Evolutionary conservation across 2,329 filamentous ascomycete genomes (phyloP), one percentile per base, ranked within the genome.

Genomic region (Phaeosphaeria sp.): DNA sequence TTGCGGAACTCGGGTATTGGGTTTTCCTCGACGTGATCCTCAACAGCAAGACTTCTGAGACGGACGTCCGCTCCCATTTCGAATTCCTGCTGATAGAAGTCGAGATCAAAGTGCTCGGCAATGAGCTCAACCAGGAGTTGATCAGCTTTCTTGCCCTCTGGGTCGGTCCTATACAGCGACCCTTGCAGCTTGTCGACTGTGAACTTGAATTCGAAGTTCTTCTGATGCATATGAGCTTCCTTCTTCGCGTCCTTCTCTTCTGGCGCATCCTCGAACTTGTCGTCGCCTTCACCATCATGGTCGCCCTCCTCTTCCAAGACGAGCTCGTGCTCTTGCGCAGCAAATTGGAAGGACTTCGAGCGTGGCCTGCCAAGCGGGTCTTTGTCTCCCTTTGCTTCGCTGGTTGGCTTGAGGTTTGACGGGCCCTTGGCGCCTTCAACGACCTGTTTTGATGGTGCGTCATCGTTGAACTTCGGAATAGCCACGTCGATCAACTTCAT

Each of bases 401-500:
- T 67, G 6, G 62, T 59, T 55, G 75, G 74, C 62, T 79, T 78
- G 25, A 78, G 64, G 49, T 79, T 78, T 6, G 75, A 73, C 9
- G 69, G 66, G 36, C 73, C 74, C 57, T 66, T 74, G n/a, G 66
- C 68, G 11, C 71, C 71, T 57, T 76, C 69, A 57, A 68, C 66
- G 20, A 73, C 64, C 52, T 75, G 75, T 55, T 79, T 81, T 36
- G 73, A 72, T 49, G 63, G 71, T 11, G 57, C 65, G 1, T 83
- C 81, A 17, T 83, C 81, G 24, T 87, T 85, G 56, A 98, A 89
- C 60, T 91, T 93, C 1, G 95, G 96, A 57, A 99, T 91, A 0
- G 95, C 93, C 55, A 97, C 93, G 59, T 99, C 94, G 60, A 99
- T 94, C 44, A 99, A 84, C 68, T 89, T 93, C 95, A 99, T 99